Evolutionary conservation across 2,329 filamentous ascomycete genomes (phyloP), one percentile per base, ranked within the genome.

Genomic region (Madurella mycetomatis): DNA sequence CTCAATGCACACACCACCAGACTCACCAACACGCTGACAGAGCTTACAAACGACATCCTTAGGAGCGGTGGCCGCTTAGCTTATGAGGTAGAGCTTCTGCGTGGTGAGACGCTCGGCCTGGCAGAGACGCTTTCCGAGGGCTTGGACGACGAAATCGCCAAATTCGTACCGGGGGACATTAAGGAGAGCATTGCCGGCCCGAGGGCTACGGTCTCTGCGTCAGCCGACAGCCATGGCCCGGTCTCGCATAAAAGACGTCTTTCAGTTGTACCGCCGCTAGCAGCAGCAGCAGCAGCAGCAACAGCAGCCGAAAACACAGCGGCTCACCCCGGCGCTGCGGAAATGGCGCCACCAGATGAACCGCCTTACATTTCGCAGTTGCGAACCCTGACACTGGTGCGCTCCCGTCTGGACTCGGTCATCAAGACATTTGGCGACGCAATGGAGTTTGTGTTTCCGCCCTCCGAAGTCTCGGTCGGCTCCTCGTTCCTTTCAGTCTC

Each of bases 41-140:
- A 92, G 65, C 77, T 97, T 56, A 96, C 94, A 11, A 92, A 99
- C 70, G 94, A 97, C 62, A 97, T 99, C 59, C 73, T 99, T 58
- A 83, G 94, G 54, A 92, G 90, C 65, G 90, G 92, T 25, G 90
- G 89, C 60, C 82, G 92, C 4, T 75, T 99, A 54, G 90, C 92
- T 17, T 99, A 99, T 67, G 90, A 97, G 71, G 92, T 97, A 17
- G 92, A 97, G 71, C 81, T 97, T 16, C 72, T 97, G 47, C 83
- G 91, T n/a, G 92, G 92, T 59, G 92, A 96, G 71, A 88, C 90
- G 2, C 73, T 91, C 45, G 81, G 87, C n/a, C 75, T 96, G 37
- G 84, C 85, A 1, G 92, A 96, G 67, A 80, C 86, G 1, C 74
- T 97, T 63, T 83, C 84, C 5, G 88, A 92, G 60, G 82, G 79